Evolutionary conservation across 139 green algal species (phyloP).

Genomic region (Chlamydomonas sp.): DNA sequence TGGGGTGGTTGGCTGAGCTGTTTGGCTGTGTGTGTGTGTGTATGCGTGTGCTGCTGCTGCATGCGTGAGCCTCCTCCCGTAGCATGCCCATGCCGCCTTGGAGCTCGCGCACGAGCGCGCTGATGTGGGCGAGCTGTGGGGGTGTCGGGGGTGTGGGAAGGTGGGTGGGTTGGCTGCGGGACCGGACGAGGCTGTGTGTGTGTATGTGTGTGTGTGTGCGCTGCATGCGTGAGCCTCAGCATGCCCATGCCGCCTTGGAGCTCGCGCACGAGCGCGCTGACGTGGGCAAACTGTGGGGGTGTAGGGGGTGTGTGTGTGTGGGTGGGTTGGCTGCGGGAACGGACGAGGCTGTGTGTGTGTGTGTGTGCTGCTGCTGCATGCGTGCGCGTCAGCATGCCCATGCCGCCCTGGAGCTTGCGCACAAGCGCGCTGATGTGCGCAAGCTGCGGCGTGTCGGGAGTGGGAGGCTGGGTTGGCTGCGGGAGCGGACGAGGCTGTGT

Average conservation of each 20-base stretch:
- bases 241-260: constrained; percentile 26
- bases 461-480: no score
- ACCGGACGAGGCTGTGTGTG: no score
- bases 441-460: constrained; percentile 26
- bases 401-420: constrained; percentile 35
- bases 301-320: neutral
- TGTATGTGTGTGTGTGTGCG: no score
- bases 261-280: constrained; percentile 45
- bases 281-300: constrained; percentile 31
- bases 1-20: no score
- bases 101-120: constrained; percentile 45
- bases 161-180: no score
- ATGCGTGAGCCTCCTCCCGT: constrained; percentile 21
- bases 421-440: constrained; percentile 36
- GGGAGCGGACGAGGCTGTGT: no score
- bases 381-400: constrained; percentile 26
- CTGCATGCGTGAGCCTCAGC: no score
- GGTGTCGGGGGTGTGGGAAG: neutral
- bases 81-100: constrained; percentile 21
- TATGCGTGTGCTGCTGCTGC: no score
- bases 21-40: no score
- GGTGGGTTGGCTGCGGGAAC: no score
- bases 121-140: constrained; percentile 42
- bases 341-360: no score
- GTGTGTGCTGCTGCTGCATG: no score